Evolutionary conservation across 208 protist species (phyloP), one percentile per base, ranked within the genome.

Genomic region (Crithidia acanthocephali): DNA sequence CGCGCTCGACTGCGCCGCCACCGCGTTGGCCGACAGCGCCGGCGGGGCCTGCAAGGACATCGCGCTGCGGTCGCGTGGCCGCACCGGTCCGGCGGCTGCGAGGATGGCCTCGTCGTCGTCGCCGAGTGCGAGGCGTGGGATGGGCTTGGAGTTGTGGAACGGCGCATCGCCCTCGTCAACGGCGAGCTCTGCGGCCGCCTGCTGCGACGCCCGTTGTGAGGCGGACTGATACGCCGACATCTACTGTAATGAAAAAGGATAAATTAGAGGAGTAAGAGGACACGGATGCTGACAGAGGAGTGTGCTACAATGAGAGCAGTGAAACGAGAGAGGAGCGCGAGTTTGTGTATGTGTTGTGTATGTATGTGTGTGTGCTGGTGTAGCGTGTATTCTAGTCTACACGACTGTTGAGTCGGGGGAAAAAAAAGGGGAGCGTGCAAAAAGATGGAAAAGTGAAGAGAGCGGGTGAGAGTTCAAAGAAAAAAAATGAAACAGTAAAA

Each of bases 101-200:
- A 78, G 55, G 1, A 68, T 28, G 9, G 22, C 44, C n/a, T 50
- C 55, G 20, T 58, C 62, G 11, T 78, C 72, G 6, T 60, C 72
- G 13, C 50, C 65, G 0, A 78, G 28, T 5, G 64, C 40, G 22
- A 78, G 35, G 37, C 59, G 72, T 1, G 64, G 23, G 9, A 78
- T 53, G 13, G 45, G 65, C 0, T 47, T 66, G 13, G 51, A 66
- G 20, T 72, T 16, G 51, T 76, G 48, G 48, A 52, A 73, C 2
- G 69, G 63, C 2, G 58, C 23, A n/a, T 55, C 59, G 51, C 65
- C 65, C 10, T 74, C 58, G 18, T 60, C 50, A 15, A 78, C 45
- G 37, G 44, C 47, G 11, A 75, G 30, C 37, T 61, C 65, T 40
- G 59, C 66, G 5, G 72, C 72, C 0, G 66, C 66, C 72, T 68